Base-by-base conservation (phyloP, 768 basidiomycete genomes). In the Xerocomellus dryophilus region DNA sequence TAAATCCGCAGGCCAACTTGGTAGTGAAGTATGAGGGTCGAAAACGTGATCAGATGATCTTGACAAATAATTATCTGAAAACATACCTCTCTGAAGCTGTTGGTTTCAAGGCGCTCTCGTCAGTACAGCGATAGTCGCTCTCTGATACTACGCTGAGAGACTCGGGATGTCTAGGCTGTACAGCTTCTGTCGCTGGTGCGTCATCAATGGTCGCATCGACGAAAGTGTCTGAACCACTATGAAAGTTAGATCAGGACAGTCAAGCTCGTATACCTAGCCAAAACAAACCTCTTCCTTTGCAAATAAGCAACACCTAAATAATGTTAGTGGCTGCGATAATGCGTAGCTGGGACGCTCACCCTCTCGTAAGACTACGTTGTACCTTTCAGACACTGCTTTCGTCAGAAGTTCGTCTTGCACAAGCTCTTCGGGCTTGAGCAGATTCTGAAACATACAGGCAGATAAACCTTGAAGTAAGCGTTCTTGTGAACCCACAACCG, bases 81-180 rank as follows among this genome's bases (percentile, higher is more conserved):
- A 58, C 64, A 9, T 40, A 64, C 64, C 54, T 44, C 29, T 48
- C 53, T 15, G 54, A 5, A 25, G 34, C 2, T 2, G 18, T 21
- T 27, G 53, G n/a, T 18, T 17, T 11, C 2, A 23, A 23, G 23
- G 10, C 31, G 3, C 11, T 57, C 21, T 53, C 38, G 4, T 65
- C 62, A 4, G 27, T 4, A 45, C 64, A 66, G 11, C 64, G 65
- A 31, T 59, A 61, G 29, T 36, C 40, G 11, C 64, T 66, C 56
- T 67, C 57, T 3, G 59, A 67, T 5, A 66, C 62, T 17, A 66
- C 62, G 14, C 51, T 67, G n/a, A 67, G 50, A 36, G 62, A 42
- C 23, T 51, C 41, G 0, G 59, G 14, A 32, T 54, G 58, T 9
- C 15, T 17, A 27, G 38, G 50, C 6, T 44, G 40, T 5, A 9